phyloP scores from a whole-genome alignment of 2,329 filamentous ascomycete genomes.

The Aureobasidium lini region DNA sequence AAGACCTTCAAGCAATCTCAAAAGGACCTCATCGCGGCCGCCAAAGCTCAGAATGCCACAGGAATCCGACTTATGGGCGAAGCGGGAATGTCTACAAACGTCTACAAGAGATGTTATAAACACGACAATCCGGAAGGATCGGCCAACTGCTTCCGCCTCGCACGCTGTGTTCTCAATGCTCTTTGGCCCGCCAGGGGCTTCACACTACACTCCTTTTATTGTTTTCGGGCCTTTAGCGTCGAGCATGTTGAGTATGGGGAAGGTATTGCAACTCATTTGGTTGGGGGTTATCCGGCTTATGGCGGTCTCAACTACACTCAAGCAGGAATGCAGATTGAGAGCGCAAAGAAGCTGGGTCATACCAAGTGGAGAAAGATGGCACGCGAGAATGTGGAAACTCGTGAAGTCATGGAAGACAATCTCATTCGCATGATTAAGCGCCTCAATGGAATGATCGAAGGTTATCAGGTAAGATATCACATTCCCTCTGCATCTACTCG shows the following conservation, averaged over 20 bases:
- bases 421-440: background rate
- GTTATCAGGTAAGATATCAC: background rate
- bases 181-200: background rate
- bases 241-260: background rate
- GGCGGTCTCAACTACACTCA: background rate
- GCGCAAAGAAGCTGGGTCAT: background rate
- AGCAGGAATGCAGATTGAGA: background rate
- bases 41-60: background rate
- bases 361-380: background rate
- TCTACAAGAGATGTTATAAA: background rate
- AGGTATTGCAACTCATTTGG: background rate
- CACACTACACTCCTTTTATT: background rate
- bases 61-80: background rate
- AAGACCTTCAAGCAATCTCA: background rate
- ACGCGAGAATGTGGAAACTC: background rate
- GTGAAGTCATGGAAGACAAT: background rate
- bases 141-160: background rate
- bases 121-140: background rate
- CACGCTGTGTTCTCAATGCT: background rate
- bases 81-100: background rate
- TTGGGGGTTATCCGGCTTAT: background rate
- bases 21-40: background rate
- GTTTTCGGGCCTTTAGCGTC: background rate
- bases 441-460: background rate
- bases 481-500: no score